A percentile compares a stretch with the other conserved stretches of the same genome.
Evolutionary conservation across 495 filamentous ascomycete species (phyloP).

Genomic region (Bacidia gigantensis): DNA sequence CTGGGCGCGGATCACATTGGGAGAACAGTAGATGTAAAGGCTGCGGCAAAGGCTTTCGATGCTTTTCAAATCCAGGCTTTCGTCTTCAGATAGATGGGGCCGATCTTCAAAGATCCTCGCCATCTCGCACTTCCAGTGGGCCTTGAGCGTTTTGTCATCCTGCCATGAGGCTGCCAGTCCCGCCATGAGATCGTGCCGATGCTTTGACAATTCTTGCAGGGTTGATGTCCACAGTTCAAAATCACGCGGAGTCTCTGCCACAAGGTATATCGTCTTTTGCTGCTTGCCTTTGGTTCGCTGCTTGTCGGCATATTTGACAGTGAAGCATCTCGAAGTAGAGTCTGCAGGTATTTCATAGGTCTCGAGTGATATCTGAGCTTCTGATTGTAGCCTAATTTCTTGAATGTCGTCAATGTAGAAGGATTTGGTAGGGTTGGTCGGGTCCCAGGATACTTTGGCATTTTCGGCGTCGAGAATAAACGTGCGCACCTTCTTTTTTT

Average conservation of each 20-base stretch:
- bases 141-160: slow-evolving; percentile 63
- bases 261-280: slow-evolving; percentile 68
- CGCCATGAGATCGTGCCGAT: slow-evolving; percentile 77
- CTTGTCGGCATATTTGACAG: slow-evolving; percentile 65
- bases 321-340: slow-evolving; percentile 62
- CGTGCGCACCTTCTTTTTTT: slow-evolving; percentile 52
- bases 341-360: slow-evolving; percentile 56
- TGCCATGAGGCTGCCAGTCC: slow-evolving; percentile 60
- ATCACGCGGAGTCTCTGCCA: slow-evolving; percentile 53
- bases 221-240: slow-evolving; percentile 71
- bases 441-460: slow-evolving; percentile 80
- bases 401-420: slow-evolving; percentile 93
- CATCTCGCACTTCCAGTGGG: slow-evolving; percentile 84
- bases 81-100: slow-evolving; percentile 42
- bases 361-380: slow-evolving; percentile 78
- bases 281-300: slow-evolving; percentile 52
- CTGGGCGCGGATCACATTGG: slow-evolving; percentile 55
- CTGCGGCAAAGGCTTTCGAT: slow-evolving; percentile 73
- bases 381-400: slow-evolving; percentile 72
- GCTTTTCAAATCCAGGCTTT: slow-evolving; percentile 57
- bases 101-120: slow-evolving; percentile 45
- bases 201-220: slow-evolving; percentile 63
- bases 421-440: slow-evolving; percentile 57
- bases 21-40: slow-evolving; percentile 77
- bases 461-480: slow-evolving; percentile 68